Evolutionary conservation across 1,284 basidiomycete species (phyloP), one percentile per base, ranked within the genome.

Genomic region (Cutaneotrichosporon mucoides): DNA sequence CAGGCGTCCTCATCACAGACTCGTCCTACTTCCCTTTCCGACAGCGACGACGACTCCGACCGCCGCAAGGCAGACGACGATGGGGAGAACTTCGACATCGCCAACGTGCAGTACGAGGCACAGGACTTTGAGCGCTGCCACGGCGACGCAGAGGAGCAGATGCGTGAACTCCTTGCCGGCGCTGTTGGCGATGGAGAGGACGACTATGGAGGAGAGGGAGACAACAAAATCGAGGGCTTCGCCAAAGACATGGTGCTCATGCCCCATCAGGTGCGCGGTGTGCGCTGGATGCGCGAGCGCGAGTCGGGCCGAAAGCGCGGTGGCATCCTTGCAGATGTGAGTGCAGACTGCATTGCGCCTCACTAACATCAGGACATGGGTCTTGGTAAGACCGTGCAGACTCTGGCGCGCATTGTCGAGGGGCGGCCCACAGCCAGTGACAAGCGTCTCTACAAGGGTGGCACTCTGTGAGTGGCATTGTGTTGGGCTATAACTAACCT

Each of bases 371-470:
- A 79, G 76, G 78, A 79, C 60, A 81, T 81, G 79, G 80, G 79
- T 64, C 82, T 94, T 1, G 92, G 91, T 1, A 94, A 96, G 79
- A 97, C 92, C 0, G 89, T 95, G n/a, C 93, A 96, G 71, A 90
- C 89, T 0, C 79, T 96, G 6, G 84, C 88, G 0, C 83, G 90
- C 1, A 91, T 96, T 43, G 84, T 89, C 0, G 88, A 90, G 59
- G 88, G 88, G 1, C 81, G 83, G 5, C 84, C 88, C 4, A 84
- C 82, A 12, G 84, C 84, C 59, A 81, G 83, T 3, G 90, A 92
- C 68, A 84, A 82, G 64, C 82, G 83, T n/a, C 85, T 85, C 9
- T 91, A 83, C 82, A 73, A 70, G 51, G 75, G 66, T 11, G 76
- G 78, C n/a, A 93, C 90, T 1, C 79, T 93, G 90, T 92, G 71